A percentile compares a stretch with the other conserved stretches of the same genome.
phyloP scores from a whole-genome alignment of 441 rosid species.

The Codiaeum variegatum region DNA sequence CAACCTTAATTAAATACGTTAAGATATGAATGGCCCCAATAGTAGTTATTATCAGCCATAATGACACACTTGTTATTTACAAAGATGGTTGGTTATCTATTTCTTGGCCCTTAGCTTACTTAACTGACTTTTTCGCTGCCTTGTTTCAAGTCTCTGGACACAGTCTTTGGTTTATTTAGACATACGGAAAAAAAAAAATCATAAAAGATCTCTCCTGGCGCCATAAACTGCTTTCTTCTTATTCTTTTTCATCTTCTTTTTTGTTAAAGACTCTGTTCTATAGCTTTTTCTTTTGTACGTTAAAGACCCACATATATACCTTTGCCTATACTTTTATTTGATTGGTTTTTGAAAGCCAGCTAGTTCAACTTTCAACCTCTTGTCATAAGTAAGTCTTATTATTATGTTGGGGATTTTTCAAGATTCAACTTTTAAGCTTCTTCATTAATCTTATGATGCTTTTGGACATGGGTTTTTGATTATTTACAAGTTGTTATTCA shows the following conservation, averaged over 20 bases:
- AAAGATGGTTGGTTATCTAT: background rate
- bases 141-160: background rate
- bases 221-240: slow-evolving; percentile 11
- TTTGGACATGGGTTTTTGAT: slow-evolving; percentile 9
- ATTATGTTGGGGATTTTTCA: slow-evolving; percentile 10
- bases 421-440: background rate
- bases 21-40: too few relatives aligned
- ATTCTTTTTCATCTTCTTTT: slow-evolving; percentile 11
- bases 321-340: background rate
- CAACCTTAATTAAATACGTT: too few relatives aligned
- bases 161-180: background rate
- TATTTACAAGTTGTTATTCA: background rate
- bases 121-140: slow-evolving; percentile 9
- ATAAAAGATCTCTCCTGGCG: slow-evolving; percentile 5
- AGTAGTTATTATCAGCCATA: too few relatives aligned
- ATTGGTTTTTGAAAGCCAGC: slow-evolving; percentile 9
- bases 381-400: background rate
- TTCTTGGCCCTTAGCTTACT: background rate
- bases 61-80: background rate
- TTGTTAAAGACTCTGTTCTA: slow-evolving; percentile 14
- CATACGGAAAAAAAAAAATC: background rate
- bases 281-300: background rate
- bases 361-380: background rate
- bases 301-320: background rate
- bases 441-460: background rate